A percentile compares a stretch with the other conserved stretches of the same genome.
Evolutionary conservation across 345 rosid species (phyloP).

Genomic region (Moricandia moricandioides): DNA sequence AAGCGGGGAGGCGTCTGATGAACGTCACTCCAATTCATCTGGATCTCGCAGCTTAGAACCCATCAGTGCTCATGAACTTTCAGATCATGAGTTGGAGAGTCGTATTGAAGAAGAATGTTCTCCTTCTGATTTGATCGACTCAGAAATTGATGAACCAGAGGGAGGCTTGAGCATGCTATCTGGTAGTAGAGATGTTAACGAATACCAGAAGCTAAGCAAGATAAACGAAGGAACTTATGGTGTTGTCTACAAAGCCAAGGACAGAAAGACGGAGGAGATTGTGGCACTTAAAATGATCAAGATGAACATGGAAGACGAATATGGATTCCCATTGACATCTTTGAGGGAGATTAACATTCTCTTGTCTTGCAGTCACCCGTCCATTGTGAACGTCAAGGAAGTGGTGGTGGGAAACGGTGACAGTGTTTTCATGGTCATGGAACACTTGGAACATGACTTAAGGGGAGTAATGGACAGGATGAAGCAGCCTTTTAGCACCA

Average conservation of each 20-base stretch:
- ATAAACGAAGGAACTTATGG: constrained; percentile 94
- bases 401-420: constrained; percentile 67
- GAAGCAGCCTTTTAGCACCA: constrained; percentile 79
- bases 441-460: constrained; percentile 84
- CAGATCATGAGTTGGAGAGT: constrained; percentile 27
- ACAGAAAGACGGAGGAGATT: constrained; percentile 62
- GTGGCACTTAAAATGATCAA: constrained; percentile 87
- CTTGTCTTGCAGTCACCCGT: constrained; percentile 62
- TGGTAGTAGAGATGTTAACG: constrained; percentile 66
- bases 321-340: constrained; percentile 78
- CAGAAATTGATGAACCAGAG: constrained; percentile 39
- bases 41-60: constrained; percentile 24
- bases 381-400: constrained; percentile 77
- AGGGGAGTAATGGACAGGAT: constrained; percentile 66
- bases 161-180: constrained; percentile 55
- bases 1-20: constrained; percentile 41
- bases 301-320: constrained; percentile 65
- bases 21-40: constrained; percentile 26
- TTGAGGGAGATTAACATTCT: constrained; percentile 88
- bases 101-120: constrained; percentile 35
- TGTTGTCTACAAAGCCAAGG: constrained; percentile 77
- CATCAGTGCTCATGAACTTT: constrained; percentile 28
- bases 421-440: constrained; percentile 88
- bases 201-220: constrained; percentile 68
- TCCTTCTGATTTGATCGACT: constrained; percentile 11